Percentiles rank a stretch among this genome's conserved stretches.
Conservation (phyloP, 768 basidiomycete genomes). For the Leccinum sublutescens region DNA sequence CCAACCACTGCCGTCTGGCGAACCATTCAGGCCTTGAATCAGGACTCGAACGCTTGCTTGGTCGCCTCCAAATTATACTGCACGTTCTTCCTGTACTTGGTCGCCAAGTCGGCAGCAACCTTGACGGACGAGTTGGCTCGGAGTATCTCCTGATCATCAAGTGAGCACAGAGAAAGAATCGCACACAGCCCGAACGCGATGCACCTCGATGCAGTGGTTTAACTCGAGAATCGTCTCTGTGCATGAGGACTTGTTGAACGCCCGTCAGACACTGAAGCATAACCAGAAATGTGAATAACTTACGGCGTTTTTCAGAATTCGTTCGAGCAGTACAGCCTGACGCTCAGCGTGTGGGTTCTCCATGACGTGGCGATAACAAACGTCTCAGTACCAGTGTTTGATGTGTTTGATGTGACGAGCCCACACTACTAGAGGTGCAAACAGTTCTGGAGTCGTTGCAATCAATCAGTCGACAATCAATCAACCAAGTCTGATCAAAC, state of each 20-base stretch:
- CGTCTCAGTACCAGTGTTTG: not conserved
- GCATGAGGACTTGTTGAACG: slow-evolving; percentile 70
- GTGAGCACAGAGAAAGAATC: not conserved
- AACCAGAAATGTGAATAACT: slow-evolving; percentile 25
- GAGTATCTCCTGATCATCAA: slow-evolving; percentile 62
- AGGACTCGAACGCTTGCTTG: slow-evolving; percentile 31
- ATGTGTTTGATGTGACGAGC: not conserved
- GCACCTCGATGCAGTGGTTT: slow-evolving; percentile 83
- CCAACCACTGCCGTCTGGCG: not conserved
- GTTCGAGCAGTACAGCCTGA: slow-evolving; percentile 85
- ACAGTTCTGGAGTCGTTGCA: not conserved
- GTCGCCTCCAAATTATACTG: slow-evolving; percentile 87
- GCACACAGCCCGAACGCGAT: not conserved
- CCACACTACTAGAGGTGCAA: too few species aligned
- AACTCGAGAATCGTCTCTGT: slow-evolving; percentile 88
- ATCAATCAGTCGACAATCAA: slow-evolving; percentile 5
- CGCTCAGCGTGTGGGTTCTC: slow-evolving; percentile 95
- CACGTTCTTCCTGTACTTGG: slow-evolving; percentile 90
- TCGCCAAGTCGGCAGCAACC: slow-evolving; percentile 78
- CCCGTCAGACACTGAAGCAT: not conserved
- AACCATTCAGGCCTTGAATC: not conserved
- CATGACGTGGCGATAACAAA: slow-evolving; percentile 39
- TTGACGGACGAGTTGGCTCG: slow-evolving; percentile 75
- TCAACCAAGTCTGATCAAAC: not conserved
- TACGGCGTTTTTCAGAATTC: slow-evolving; percentile 89